phyloP scores from a whole-genome alignment of 108 stramenopile species.

The Nitzschia sp. region DNA sequence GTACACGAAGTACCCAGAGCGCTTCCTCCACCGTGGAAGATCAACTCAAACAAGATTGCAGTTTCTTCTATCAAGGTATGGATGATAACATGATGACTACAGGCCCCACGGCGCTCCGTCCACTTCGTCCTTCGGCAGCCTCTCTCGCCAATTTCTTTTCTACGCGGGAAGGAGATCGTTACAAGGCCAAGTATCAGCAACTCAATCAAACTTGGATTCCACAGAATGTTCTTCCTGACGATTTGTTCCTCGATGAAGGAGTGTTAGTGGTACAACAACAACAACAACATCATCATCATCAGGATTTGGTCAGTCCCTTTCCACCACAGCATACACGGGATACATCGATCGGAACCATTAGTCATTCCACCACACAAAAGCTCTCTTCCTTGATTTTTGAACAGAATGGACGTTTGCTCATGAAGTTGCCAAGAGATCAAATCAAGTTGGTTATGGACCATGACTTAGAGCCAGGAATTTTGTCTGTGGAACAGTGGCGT shows the following conservation, averaged over 20 bases:
- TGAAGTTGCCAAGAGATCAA: slow-evolving; percentile 54
- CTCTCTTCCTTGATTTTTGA: slow-evolving; percentile 35
- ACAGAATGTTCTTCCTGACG: slow-evolving; percentile 7
- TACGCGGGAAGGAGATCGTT: slow-evolving; percentile 22
- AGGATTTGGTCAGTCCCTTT: slow-evolving; percentile 1
- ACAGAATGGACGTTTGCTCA: slow-evolving; percentile 40
- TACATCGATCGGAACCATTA: neutral
- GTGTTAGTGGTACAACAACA: neutral
- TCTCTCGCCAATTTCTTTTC: slow-evolving; percentile 8
- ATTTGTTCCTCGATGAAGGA: slow-evolving; percentile 13
- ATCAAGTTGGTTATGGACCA: slow-evolving; percentile 60
- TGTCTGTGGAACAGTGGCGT: slow-evolving; percentile 56
- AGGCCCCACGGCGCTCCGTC: neutral
- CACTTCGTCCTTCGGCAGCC: slow-evolving; percentile 13
- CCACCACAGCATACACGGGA: neutral
- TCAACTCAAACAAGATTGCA: slow-evolving; percentile 38
- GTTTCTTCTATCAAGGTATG: slow-evolving; percentile 49
- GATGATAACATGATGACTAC: slow-evolving; percentile 17
- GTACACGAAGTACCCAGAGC: neutral
- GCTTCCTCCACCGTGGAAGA: slow-evolving; percentile 25
- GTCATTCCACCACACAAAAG: slow-evolving; percentile 10
- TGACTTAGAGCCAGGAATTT: slow-evolving; percentile 54
- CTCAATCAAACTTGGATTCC: slow-evolving; percentile 33
- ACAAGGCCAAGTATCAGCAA: slow-evolving; percentile 33
- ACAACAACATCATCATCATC: neutral